phyloP scores from a whole-genome alignment of 179 eudicot species.

The Patellifolia procumbens region DNA sequence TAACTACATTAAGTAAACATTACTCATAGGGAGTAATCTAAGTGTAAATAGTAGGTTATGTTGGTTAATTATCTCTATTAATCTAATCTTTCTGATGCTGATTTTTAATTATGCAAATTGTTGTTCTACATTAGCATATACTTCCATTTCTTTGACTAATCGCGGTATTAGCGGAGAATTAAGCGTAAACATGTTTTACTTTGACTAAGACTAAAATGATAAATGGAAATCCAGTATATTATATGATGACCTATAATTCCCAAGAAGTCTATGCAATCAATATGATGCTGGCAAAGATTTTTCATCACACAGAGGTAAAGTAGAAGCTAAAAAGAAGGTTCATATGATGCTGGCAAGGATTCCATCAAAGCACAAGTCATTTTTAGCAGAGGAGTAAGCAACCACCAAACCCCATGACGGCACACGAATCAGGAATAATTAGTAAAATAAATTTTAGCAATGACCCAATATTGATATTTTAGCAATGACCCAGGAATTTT shows the following conservation, averaged over 20 bases:
- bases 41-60: slow-evolving; percentile 26
- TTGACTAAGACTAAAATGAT: slow-evolving; percentile 25
- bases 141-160: background rate
- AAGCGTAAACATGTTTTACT: slow-evolving; percentile 2
- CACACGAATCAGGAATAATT: no score
- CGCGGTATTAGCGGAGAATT: slow-evolving; percentile 20
- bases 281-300: no score
- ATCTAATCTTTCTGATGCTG: slow-evolving; percentile 15
- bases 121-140: slow-evolving; percentile 10
- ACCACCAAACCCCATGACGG: slow-evolving; percentile 2
- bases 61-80: slow-evolving; percentile 3
- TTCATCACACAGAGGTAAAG: background rate
- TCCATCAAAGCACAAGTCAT: slow-evolving; percentile 9
- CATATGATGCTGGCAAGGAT: slow-evolving; percentile 23
- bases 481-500: no score
- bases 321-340: slow-evolving; percentile 27
- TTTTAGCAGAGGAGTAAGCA: slow-evolving; percentile 9
- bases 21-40: slow-evolving; percentile 1
- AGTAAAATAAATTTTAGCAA: no score
- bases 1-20: slow-evolving; percentile 11
- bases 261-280: background rate
- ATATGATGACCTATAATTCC: slow-evolving; percentile 13
- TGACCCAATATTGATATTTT: no score
- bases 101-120: slow-evolving; percentile 5
- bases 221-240: slow-evolving; percentile 22